phyloP scores from a whole-genome alignment of 768 basidiomycete genomes.

The Phanerodontia chrysosporium region DNA sequence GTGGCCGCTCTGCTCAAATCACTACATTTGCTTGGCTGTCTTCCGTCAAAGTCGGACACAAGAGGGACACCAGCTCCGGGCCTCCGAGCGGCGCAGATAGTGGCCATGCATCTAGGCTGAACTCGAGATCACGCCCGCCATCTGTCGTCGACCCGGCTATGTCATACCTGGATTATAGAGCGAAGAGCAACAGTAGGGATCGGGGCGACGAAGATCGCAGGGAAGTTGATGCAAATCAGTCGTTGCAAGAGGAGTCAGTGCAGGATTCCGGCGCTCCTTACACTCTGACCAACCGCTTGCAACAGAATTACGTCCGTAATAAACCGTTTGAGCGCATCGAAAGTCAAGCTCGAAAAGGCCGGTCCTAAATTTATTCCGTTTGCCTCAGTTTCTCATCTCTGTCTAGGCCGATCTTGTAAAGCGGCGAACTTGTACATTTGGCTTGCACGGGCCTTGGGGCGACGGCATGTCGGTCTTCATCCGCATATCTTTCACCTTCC shows the following conservation, averaged over 20 bases:
- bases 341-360: conserved; percentile 86
- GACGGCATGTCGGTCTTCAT: conserved; percentile 79
- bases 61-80: conserved; percentile 53
- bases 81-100: conserved; percentile 46
- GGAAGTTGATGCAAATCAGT: conserved; percentile 38
- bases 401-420: conserved; percentile 62
- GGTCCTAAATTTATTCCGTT: background rate
- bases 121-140: conserved; percentile 40
- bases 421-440: conserved; percentile 78
- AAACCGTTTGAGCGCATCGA: conserved; percentile 57
- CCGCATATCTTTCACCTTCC: conserved; percentile 86
- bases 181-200: conserved; percentile 37
- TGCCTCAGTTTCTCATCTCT: background rate
- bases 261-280: background rate
- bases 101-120: conserved; percentile 42
- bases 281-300: conserved; percentile 6
- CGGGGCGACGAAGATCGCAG: conserved; percentile 36
- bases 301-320: conserved; percentile 70
- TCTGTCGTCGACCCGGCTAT: conserved; percentile 16
- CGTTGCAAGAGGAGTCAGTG: conserved; percentile 71
- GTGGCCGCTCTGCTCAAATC: conserved; percentile 51
- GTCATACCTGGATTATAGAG: conserved; percentile 8
- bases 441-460: conserved; percentile 91
- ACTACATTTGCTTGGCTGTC: conserved; percentile 71
- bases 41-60: conserved; percentile 61